Evolutionary conservation across 768 basidiomycete genomes (phyloP).

Genomic region (Lactarius evosmus): DNA sequence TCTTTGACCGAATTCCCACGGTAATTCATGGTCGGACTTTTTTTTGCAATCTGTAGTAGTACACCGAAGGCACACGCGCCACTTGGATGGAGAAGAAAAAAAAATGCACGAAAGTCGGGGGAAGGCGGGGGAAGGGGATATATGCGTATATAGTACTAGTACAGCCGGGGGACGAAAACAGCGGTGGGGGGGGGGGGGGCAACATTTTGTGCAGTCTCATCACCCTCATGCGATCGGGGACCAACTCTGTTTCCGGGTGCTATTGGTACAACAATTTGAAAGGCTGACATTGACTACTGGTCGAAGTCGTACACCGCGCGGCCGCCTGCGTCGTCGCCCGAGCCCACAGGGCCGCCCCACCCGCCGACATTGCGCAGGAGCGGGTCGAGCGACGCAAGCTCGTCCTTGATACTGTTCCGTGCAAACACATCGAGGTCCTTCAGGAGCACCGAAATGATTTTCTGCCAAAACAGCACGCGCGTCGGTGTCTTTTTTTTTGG

Average conservation of each 20-base stretch:
- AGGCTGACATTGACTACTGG: not conserved
- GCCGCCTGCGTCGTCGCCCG: conserved; percentile 36
- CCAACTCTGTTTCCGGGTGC: not conserved
- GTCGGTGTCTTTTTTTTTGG: no score
- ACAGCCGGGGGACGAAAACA: not conserved
- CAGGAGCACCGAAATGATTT: conserved; percentile 73
- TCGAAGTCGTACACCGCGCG: conserved; percentile 42
- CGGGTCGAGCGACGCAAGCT: conserved; percentile 78
- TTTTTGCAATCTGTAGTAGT: no score
- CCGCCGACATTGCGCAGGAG: conserved; percentile 57
- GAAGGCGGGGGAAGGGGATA: not conserved
- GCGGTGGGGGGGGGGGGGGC: no score
- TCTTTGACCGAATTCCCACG: no score
- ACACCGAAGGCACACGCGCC: not conserved
- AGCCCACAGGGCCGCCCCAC: conserved; percentile 27
- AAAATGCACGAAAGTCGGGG: not conserved
- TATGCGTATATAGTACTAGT: not conserved
- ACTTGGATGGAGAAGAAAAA: not conserved
- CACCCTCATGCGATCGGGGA: no score
- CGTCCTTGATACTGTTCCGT: conserved; percentile 75
- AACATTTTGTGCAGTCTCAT: not conserved
- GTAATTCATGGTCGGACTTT: no score
- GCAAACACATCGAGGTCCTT: conserved; percentile 86
- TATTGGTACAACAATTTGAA: not conserved
- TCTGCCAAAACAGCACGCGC: conserved; percentile 52